These are phyloP conservation scores for Cucurbita argyrosperma DNA, from an alignment of 306 rosid genomes.

Conservation along the genomic window DNA sequence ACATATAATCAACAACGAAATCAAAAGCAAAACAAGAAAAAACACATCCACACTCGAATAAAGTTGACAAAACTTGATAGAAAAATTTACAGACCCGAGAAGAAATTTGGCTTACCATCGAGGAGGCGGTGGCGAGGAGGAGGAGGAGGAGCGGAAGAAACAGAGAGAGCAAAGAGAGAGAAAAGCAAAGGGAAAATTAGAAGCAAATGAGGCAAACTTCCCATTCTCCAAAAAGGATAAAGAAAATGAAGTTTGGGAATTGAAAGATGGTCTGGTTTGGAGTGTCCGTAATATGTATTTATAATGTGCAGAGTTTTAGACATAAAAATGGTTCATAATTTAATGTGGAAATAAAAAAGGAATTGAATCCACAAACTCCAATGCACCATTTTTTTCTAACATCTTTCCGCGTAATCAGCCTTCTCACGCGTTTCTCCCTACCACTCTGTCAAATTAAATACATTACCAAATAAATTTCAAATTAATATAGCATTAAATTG, in stretches of 20 bases:
- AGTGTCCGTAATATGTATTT: too few relatives aligned
- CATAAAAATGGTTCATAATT: background rate
- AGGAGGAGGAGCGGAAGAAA: constrained; percentile 10
- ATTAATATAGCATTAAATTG: too few relatives aligned
- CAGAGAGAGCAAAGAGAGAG: constrained; percentile 4
- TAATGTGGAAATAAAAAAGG: background rate
- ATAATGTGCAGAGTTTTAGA: background rate
- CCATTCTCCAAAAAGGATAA: background rate
- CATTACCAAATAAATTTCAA: too few relatives aligned
- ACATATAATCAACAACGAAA: too few relatives aligned
- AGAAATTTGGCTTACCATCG: constrained; percentile 12
- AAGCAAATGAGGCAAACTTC: background rate
- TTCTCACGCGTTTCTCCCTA: background rate
- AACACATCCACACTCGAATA: too few relatives aligned
- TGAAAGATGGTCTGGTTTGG: background rate
- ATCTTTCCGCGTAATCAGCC: background rate
- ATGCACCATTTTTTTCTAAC: background rate
- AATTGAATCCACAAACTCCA: background rate
- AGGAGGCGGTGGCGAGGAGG: constrained; percentile 14
- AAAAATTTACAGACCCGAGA: too few relatives aligned
- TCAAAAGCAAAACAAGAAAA: too few relatives aligned
- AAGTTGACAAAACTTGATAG: too few relatives aligned
- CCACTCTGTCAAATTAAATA: background rate
- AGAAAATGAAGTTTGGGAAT: background rate
- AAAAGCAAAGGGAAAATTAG: background rate